Evolutionary conservation across 768 basidiomycete species (phyloP).

Genomic region (Tulasnella sp.): DNA sequence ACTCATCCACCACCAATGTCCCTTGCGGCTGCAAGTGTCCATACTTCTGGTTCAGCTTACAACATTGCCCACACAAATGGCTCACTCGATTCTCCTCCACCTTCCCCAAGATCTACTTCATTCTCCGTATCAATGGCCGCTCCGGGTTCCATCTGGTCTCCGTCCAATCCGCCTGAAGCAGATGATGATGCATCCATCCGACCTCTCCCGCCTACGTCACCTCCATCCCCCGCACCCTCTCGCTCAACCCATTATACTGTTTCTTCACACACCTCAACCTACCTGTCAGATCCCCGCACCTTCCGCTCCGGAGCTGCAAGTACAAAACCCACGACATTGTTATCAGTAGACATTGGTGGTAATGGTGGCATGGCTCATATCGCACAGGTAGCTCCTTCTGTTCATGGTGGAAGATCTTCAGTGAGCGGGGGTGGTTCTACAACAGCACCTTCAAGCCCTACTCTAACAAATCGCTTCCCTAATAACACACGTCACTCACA

Average conservation of each 20-base stretch:
- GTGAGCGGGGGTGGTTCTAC: background rate
- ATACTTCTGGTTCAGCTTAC: constrained; percentile 2
- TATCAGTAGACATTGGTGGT: constrained; percentile 62
- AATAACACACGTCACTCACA: background rate
- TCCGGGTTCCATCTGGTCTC: constrained; percentile 69
- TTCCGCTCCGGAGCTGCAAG: constrained; percentile 65
- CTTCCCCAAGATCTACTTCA: constrained; percentile 28
- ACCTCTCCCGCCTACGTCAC: constrained; percentile 76
- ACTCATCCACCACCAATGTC: constrained; percentile 1
- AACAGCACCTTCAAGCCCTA: constrained; percentile 14
- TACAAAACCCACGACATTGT: constrained; percentile 87
- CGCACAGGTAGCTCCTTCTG: constrained; percentile 49
- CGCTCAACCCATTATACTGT: constrained; percentile 31
- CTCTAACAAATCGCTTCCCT: constrained; percentile 5
- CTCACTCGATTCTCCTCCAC: constrained; percentile 37
- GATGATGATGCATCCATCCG: constrained; percentile 91
- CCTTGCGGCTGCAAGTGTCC: constrained; percentile 8
- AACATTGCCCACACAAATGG: constrained; percentile 49
- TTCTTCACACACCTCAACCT: constrained; percentile 68
- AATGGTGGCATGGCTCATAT: constrained; percentile 82
- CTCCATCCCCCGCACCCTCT: constrained; percentile 77
- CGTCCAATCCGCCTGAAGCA: constrained; percentile 60
- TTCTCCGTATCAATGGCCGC: constrained; percentile 41
- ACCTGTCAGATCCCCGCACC: constrained; percentile 47
- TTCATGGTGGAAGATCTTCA: background rate